phyloP scores from a whole-genome alignment of 2,329 filamentous ascomycete species.

The Trichoderma guizhouense region DNA sequence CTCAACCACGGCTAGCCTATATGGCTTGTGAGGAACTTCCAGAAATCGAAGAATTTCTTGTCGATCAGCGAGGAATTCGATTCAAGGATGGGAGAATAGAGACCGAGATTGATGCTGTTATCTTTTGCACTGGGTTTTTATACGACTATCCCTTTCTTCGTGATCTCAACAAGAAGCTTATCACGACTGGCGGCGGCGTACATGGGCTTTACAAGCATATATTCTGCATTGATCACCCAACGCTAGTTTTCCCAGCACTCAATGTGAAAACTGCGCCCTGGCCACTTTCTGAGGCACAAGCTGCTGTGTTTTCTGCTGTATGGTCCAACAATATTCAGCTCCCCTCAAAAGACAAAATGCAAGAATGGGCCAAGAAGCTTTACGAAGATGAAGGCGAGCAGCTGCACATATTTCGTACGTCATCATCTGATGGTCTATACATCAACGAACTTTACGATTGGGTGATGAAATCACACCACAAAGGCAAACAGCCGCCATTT shows the following conservation, averaged over 20 bases:
- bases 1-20: slow-evolving; percentile 43
- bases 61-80: slow-evolving; percentile 55
- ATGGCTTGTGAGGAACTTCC: slow-evolving; percentile 49
- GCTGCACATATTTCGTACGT: slow-evolving; percentile 31
- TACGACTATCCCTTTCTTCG: slow-evolving; percentile 74
- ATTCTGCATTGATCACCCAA: slow-evolving; percentile 72
- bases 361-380: slow-evolving; percentile 61
- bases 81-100: slow-evolving; percentile 66
- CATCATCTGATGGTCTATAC: slow-evolving; percentile 59
- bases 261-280: slow-evolving; percentile 87
- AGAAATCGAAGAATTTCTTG: slow-evolving; percentile 56
- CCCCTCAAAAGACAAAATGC: slow-evolving; percentile 63
- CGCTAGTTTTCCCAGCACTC: slow-evolving; percentile 71
- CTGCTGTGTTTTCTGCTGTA: slow-evolving; percentile 70
- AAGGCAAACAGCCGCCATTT: slow-evolving; percentile 63
- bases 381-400: slow-evolving; percentile 43
- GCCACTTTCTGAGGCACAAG: slow-evolving; percentile 73
- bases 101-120: slow-evolving; percentile 65
- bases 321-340: slow-evolving; percentile 69
- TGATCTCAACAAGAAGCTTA: slow-evolving; percentile 46
- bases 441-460: slow-evolving; percentile 67
- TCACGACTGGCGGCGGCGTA: slow-evolving; percentile 67
- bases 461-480: slow-evolving; percentile 47
- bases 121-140: slow-evolving; percentile 89
- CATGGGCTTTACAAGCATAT: slow-evolving; percentile 75